Percentiles rank a stretch among this genome's conserved stretches.
Conservation (phyloP, 495 filamentous ascomycete species). For the Neurospora pannonica region DNA sequence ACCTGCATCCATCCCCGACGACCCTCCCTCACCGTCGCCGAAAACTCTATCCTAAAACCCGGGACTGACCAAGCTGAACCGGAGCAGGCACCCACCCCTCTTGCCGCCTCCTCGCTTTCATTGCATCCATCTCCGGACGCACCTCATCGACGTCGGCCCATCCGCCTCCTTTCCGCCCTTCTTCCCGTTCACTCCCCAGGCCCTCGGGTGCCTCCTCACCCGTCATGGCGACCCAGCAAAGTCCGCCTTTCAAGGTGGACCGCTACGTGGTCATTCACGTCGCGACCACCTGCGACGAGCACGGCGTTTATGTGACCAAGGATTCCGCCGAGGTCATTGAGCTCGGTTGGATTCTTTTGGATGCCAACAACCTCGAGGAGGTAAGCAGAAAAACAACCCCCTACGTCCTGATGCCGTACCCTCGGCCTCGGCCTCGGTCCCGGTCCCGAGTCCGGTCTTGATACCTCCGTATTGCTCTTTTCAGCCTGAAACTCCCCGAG, state of each 20-base stretch:
- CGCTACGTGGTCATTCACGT: slow-evolving; percentile 97
- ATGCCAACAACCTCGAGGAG: slow-evolving; percentile 86
- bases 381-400: slow-evolving; percentile 38
- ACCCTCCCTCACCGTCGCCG: neutral
- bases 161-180: neutral
- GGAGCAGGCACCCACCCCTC: neutral
- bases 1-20: neutral
- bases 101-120: neutral
- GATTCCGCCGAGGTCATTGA: slow-evolving; percentile 99
- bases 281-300: slow-evolving; percentile 96
- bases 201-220: slow-evolving; percentile 2
- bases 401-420: neutral
- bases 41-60: neutral
- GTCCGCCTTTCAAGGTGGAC: slow-evolving; percentile 58
- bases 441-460: neutral
- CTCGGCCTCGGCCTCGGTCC: neutral
- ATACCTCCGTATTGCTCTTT: neutral
- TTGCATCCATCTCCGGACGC: neutral
- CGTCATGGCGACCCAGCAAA: slow-evolving; percentile 37
- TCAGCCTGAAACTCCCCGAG: neutral
- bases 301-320: slow-evolving; percentile 98
- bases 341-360: slow-evolving; percentile 92
- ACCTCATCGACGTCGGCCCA: neutral
- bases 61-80: neutral
- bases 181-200: neutral